phyloP scores from a whole-genome alignment of 345 rosid species.

The Limnanthes douglasii region DNA sequence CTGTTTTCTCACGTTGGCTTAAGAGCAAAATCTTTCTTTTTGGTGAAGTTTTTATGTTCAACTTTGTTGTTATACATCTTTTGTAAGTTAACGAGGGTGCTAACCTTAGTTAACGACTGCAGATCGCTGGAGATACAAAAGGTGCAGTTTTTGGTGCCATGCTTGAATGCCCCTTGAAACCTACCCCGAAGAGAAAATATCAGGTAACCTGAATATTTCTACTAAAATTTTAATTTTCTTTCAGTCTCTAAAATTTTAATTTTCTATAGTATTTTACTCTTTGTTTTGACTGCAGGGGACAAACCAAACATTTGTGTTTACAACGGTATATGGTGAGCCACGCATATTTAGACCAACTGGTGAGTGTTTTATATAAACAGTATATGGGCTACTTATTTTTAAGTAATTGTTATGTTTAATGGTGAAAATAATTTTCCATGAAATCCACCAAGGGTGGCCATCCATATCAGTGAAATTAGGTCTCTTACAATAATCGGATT shows the following conservation, averaged over 20 bases:
- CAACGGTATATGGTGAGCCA: slow-evolving; percentile 79
- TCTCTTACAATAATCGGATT: too few relatives aligned
- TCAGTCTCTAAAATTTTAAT: background rate
- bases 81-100: background rate
- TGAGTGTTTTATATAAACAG: too few relatives aligned
- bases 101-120: slow-evolving; percentile 11
- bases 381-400: too few relatives aligned
- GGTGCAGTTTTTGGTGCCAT: slow-evolving; percentile 83
- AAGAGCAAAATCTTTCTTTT: too few relatives aligned
- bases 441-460: too few relatives aligned
- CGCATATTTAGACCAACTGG: slow-evolving; percentile 92
- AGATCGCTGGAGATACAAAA: slow-evolving; percentile 76
- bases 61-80: background rate
- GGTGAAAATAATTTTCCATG: too few relatives aligned
- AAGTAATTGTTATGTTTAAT: too few relatives aligned
- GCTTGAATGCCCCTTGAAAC: slow-evolving; percentile 64
- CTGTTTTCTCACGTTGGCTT: background rate
- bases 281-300: slow-evolving; percentile 36
- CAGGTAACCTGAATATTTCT: slow-evolving; percentile 27
- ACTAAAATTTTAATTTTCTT: background rate
- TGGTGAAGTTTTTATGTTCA: background rate
- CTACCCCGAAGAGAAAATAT: slow-evolving; percentile 83
- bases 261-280: slow-evolving; percentile 1
- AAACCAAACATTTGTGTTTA: slow-evolving; percentile 75
- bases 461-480: too few relatives aligned